These are phyloP conservation scores for Chalciporus pseudorubinellus DNA, from an alignment of 768 basidiomycete species.

Conservation along the genomic window DNA sequence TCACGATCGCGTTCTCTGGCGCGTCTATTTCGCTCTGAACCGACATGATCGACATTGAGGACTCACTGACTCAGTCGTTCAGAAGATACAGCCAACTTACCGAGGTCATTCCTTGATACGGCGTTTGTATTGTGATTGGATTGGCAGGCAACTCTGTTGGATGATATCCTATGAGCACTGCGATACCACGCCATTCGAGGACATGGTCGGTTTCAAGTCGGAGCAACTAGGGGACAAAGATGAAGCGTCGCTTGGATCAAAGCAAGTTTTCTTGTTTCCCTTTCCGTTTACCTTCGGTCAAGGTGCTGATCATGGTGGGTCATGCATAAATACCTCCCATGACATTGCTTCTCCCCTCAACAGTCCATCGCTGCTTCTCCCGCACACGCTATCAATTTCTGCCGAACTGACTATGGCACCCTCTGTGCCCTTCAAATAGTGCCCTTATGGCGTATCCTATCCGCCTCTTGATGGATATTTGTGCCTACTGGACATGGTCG, in stretches of 20 bases:
- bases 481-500: constrained; percentile 16
- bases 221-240: not conserved
- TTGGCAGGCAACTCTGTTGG: not conserved
- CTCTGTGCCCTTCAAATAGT: not conserved
- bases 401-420: too few relatives aligned
- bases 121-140: not conserved
- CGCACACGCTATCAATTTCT: too few relatives aligned
- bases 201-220: not conserved
- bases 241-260: not conserved
- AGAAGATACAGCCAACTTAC: not conserved
- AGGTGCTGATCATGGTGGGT: not conserved
- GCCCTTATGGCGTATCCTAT: not conserved
- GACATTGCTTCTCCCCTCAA: not conserved
- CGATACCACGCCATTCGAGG: not conserved
- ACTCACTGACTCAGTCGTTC: too few relatives aligned
- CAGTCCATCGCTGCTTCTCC: not conserved
- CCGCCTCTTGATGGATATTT: constrained; percentile 36
- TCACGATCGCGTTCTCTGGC: too few relatives aligned
- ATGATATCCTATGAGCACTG: not conserved
- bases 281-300: not conserved
- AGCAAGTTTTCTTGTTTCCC: not conserved
- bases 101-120: not conserved
- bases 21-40: too few relatives aligned
- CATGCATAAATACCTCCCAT: not conserved
- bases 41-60: too few relatives aligned